These are phyloP conservation scores for Peronosclerospora sorghi DNA, from an alignment of 352 stramenopile genomes.

Conservation along the genomic window DNA sequence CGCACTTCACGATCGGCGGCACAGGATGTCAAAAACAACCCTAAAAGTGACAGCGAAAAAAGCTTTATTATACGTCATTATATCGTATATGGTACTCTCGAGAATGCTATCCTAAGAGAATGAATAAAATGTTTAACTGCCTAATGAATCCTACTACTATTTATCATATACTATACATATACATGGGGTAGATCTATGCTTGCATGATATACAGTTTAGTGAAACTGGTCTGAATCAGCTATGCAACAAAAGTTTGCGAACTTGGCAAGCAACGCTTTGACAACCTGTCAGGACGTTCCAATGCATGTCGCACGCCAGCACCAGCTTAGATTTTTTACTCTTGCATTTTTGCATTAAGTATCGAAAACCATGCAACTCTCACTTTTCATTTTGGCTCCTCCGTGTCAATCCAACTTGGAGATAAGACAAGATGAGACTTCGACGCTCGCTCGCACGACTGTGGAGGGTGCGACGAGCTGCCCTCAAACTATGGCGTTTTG, in stretches of 20 bases:
- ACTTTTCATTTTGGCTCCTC: not conserved
- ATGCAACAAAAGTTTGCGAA: not conserved
- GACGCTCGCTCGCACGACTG: conserved; percentile 5
- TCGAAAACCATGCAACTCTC: not conserved
- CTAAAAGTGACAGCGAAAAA: too few relatives aligned
- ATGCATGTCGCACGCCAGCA: conserved; percentile 16
- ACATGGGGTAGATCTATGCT: too few relatives aligned
- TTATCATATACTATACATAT: too few relatives aligned
- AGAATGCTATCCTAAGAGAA: too few relatives aligned
- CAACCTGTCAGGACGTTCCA: conserved; percentile 13
- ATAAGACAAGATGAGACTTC: conserved; percentile 14
- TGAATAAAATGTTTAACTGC: too few relatives aligned
- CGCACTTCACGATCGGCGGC: too few relatives aligned
- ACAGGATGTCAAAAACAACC: too few relatives aligned
- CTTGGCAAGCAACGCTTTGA: not conserved
- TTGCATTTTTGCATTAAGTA: not conserved
- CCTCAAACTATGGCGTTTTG: conserved; percentile 15
- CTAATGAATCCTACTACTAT: too few relatives aligned
- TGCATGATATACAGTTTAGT: not conserved
- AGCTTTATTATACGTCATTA: too few relatives aligned
- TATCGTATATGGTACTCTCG: too few relatives aligned
- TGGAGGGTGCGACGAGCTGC: conserved; percentile 9
- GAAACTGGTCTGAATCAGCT: conserved; percentile 6
- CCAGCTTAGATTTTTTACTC: not conserved
- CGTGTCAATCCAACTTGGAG: conserved; percentile 6